phyloP scores from a whole-genome alignment of 805 yeast species.

The Yarrowia alimentaria region DNA sequence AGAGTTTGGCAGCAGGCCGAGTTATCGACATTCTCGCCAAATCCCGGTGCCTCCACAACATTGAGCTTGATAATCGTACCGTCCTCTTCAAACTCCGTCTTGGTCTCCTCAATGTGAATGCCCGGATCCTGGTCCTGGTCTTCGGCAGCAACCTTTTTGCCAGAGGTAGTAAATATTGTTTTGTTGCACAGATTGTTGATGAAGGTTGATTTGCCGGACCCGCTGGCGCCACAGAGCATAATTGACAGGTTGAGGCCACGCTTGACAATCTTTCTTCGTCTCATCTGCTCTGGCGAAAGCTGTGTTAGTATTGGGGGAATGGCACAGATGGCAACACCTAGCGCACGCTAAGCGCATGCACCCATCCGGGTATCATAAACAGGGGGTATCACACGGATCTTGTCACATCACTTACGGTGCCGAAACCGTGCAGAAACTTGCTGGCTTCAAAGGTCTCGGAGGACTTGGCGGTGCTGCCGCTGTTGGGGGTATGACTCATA shows the following conservation, averaged over 20 bases:
- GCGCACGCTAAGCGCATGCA: too few relatives aligned
- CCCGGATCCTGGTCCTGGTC: slow-evolving; percentile 28
- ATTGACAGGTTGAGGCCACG: slow-evolving; percentile 47
- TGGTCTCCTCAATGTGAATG: slow-evolving; percentile 31
- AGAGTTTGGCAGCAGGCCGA: slow-evolving; percentile 49
- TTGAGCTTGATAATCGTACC: slow-evolving; percentile 54
- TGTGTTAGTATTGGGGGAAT: slow-evolving; percentile 9
- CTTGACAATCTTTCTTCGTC: slow-evolving; percentile 61
- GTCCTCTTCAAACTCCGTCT: slow-evolving; percentile 56
- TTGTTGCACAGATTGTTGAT: slow-evolving; percentile 85
- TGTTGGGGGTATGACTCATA: slow-evolving; percentile 12
- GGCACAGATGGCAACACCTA: too few relatives aligned
- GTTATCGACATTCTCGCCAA: slow-evolving; percentile 72
- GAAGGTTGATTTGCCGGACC: slow-evolving; percentile 87
- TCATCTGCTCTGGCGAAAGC: slow-evolving; percentile 40
- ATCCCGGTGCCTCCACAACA: slow-evolving; percentile 71
- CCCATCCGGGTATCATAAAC: too few relatives aligned
- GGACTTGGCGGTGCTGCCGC: slow-evolving; percentile 7
- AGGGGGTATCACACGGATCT: background rate
- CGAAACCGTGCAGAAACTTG: slow-evolving; percentile 12
- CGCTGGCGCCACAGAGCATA: slow-evolving; percentile 87
- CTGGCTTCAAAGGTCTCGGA: slow-evolving; percentile 18
- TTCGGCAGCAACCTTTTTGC: slow-evolving; percentile 4
- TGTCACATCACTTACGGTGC: slow-evolving; percentile 10
- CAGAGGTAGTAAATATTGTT: slow-evolving; percentile 54